Percentiles rank a stretch among this genome's conserved stretches.
Conservation (phyloP, 179 eudicot species). For the Heliamphora pulchella region DNA sequence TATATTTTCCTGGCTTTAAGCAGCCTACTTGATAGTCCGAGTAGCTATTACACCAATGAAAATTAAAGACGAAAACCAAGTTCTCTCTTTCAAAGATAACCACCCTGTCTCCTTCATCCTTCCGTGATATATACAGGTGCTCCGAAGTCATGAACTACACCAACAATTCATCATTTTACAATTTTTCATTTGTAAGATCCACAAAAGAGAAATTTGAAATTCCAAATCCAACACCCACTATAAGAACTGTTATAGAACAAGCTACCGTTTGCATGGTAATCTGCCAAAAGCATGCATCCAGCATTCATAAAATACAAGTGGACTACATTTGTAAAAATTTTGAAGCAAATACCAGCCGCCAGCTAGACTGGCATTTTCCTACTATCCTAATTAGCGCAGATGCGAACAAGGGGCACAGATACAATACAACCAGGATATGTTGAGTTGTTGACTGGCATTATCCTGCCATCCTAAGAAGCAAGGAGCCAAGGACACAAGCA, state of each 20-base stretch:
- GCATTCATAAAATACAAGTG: background rate
- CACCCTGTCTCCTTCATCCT: slow-evolving; percentile 79
- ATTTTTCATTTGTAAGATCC: background rate
- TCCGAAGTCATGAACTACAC: slow-evolving; percentile 96
- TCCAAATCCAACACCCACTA: background rate
- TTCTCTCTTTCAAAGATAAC: slow-evolving; percentile 81
- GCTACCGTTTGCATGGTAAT: background rate
- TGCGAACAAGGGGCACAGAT: too few relatives aligned
- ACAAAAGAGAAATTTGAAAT: background rate
- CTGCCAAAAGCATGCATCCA: background rate
- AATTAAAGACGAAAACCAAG: slow-evolving; percentile 89
- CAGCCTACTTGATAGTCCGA: slow-evolving; percentile 85
- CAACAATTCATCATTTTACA: slow-evolving; percentile 10
- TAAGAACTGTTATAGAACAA: background rate
- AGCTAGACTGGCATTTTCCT: background rate
- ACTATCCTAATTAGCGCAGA: too few relatives aligned
- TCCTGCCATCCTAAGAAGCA: too few relatives aligned
- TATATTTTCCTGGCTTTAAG: slow-evolving; percentile 79
- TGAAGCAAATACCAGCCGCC: background rate
- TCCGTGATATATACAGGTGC: slow-evolving; percentile 84
- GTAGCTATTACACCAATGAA: slow-evolving; percentile 87
- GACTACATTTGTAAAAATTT: background rate
- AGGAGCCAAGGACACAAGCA: too few relatives aligned
- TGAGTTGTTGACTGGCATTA: too few relatives aligned
- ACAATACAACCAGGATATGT: too few relatives aligned